These are phyloP conservation scores for Powellomyces hirtus DNA, from an alignment of 192 early-diverging fungal species.

Conservation along the genomic window DNA sequence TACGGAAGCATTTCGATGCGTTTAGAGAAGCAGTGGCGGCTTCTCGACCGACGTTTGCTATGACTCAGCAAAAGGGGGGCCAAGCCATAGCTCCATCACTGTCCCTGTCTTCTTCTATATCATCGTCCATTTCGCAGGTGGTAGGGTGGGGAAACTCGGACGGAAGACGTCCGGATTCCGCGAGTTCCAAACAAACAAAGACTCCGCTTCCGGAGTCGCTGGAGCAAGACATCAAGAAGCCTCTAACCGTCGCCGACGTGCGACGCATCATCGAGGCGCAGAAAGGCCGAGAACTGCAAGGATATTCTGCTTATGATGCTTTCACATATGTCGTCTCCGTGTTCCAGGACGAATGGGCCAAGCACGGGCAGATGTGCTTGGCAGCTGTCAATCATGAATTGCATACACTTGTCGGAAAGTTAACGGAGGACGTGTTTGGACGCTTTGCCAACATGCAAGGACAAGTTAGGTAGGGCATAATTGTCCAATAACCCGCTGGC, in stretches of 20 bases:
- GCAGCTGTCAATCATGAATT: conserved; percentile 36
- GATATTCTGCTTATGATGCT: conserved; percentile 43
- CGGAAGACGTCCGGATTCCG: not conserved
- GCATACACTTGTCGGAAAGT: conserved; percentile 30
- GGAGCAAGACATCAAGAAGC: conserved; percentile 18
- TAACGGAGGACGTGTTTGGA: conserved; percentile 47
- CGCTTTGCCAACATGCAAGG: conserved; percentile 43
- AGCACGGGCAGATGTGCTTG: conserved; percentile 32
- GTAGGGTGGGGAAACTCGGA: conserved; percentile 23
- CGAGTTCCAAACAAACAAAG: not conserved
- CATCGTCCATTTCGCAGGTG: conserved; percentile 32
- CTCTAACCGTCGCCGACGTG: conserved; percentile 34
- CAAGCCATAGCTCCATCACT: not conserved
- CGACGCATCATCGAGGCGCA: conserved; percentile 38
- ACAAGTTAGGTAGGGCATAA: conserved; percentile 41
- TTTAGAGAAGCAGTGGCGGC: conserved; percentile 31
- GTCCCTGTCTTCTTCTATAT: conserved; percentile 29
- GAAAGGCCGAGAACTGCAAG: conserved; percentile 46
- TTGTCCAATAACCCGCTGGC: no score
- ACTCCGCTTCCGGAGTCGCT: not conserved
- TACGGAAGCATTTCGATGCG: conserved; percentile 39
- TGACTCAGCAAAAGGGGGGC: conserved; percentile 23
- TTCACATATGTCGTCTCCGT: conserved; percentile 36
- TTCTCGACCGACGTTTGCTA: conserved; percentile 33
- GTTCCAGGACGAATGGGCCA: conserved; percentile 45